Evolutionary conservation across 768 basidiomycete species (phyloP).

Genomic region (Boletus rex-veris): DNA sequence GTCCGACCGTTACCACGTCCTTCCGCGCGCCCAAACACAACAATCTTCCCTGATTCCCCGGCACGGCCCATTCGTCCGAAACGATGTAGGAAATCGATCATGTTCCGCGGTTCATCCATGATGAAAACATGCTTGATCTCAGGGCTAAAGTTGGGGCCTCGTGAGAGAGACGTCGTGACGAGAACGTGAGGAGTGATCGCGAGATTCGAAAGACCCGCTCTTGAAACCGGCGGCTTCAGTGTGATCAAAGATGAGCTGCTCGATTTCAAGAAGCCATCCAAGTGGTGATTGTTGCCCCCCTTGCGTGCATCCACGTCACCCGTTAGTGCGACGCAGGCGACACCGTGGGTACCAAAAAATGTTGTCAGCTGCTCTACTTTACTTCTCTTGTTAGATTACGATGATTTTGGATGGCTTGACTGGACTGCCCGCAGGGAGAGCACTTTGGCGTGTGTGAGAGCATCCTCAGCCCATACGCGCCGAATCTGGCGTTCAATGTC

Average conservation of each 20-base stretch:
- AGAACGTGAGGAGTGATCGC: constrained; percentile 58
- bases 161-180: constrained; percentile 86
- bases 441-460: constrained; percentile 31
- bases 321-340: too few species aligned
- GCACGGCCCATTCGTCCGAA: constrained; percentile 83
- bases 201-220: constrained; percentile 18
- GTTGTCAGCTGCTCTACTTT: constrained; percentile 61
- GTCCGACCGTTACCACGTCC: constrained; percentile 58
- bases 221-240: neutral
- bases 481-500: constrained; percentile 76
- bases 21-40: constrained; percentile 69
- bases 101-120: constrained; percentile 83
- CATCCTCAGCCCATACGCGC: constrained; percentile 71
- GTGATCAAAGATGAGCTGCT: neutral
- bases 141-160: constrained; percentile 85
- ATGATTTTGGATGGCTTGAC: constrained; percentile 61
- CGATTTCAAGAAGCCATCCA: constrained; percentile 66
- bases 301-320: constrained; percentile 30
- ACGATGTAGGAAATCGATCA: constrained; percentile 89
- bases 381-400: constrained; percentile 76
- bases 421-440: constrained; percentile 17
- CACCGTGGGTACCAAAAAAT: constrained; percentile 48
- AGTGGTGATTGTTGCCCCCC: constrained; percentile 72
- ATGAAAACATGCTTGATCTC: constrained; percentile 80
- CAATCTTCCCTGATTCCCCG: constrained; percentile 64